phyloP scores from a whole-genome alignment of 2,329 filamentous ascomycete species.

The Aspergillus oerlinghausenensis region DNA sequence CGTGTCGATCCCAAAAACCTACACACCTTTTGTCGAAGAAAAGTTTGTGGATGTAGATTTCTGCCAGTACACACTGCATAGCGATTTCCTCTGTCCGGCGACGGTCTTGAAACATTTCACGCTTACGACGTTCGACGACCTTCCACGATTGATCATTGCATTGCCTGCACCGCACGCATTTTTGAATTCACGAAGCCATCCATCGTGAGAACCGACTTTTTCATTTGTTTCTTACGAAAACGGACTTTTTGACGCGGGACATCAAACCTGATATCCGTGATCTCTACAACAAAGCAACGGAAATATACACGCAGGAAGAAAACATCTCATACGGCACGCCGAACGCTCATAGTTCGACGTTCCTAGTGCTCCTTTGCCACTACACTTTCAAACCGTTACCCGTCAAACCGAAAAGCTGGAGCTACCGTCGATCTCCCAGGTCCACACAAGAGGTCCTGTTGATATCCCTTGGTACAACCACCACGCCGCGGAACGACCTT shows the following conservation, averaged over 20 bases:
- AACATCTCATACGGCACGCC: slow-evolving; percentile 14
- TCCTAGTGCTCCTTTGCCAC: slow-evolving; percentile 7
- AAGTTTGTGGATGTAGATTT: slow-evolving; percentile 23
- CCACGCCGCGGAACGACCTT: slow-evolving; percentile 59
- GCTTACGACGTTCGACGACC: slow-evolving; percentile 32
- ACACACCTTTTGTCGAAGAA: slow-evolving; percentile 4
- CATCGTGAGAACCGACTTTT: background rate
- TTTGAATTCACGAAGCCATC: slow-evolving; percentile 3
- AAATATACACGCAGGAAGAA: background rate
- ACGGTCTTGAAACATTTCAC: slow-evolving; percentile 23
- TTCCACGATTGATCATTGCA: slow-evolving; percentile 26
- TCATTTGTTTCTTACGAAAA: slow-evolving; percentile 15
- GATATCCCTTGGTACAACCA: slow-evolving; percentile 67
- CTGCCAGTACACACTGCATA: slow-evolving; percentile 15
- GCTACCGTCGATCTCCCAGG: slow-evolving; percentile 80
- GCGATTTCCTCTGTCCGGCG: slow-evolving; percentile 14
- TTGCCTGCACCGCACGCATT: slow-evolving; percentile 20
- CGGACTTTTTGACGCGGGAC: slow-evolving; percentile 7
- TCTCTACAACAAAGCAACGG: background rate
- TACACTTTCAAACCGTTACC: slow-evolving; percentile 26
- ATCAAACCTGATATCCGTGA: background rate
- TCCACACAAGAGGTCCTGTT: slow-evolving; percentile 72
- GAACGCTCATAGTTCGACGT: slow-evolving; percentile 22
- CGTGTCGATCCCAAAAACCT: slow-evolving; percentile 9
- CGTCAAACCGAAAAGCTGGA: slow-evolving; percentile 81